A percentile compares a stretch with the other conserved stretches of the same genome.
Evolutionary conservation across 345 rosid genomes (phyloP).

Genomic region (Gossypium sturtianum): DNA sequence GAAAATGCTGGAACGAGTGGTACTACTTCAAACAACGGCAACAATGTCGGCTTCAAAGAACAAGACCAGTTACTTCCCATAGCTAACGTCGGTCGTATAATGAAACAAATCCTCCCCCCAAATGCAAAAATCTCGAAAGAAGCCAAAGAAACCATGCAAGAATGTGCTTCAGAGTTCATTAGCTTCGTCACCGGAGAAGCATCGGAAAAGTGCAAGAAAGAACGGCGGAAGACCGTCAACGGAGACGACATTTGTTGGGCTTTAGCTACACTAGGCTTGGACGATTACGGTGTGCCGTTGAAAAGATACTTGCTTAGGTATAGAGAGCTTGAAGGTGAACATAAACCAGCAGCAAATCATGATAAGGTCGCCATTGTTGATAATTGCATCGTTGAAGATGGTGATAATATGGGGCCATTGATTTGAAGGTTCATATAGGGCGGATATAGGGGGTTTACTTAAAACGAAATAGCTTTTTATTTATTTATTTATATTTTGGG

Average conservation of each 20-base stretch:
- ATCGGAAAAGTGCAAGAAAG: slow-evolving; percentile 28
- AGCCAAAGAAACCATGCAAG: slow-evolving; percentile 36
- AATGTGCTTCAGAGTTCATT: slow-evolving; percentile 33
- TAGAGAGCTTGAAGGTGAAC: slow-evolving; percentile 27
- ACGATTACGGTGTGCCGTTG: slow-evolving; percentile 18
- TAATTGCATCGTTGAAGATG: background rate
- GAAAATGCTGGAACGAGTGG: slow-evolving; percentile 20
- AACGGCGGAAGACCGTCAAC: slow-evolving; percentile 28
- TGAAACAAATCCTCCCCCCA: slow-evolving; percentile 25
- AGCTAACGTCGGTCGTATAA: slow-evolving; percentile 35
- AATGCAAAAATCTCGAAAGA: slow-evolving; percentile 34
- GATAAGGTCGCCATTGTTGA: background rate
- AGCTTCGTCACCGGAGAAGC: slow-evolving; percentile 32
- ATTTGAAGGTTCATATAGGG: background rate
- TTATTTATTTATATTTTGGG: background rate
- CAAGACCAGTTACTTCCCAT: slow-evolving; percentile 30
- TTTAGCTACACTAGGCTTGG: slow-evolving; percentile 24
- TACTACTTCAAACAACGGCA: slow-evolving; percentile 16
- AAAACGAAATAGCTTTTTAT: background rate
- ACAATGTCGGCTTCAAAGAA: slow-evolving; percentile 25
- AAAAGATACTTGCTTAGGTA: slow-evolving; percentile 21
- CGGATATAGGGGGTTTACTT: background rate
- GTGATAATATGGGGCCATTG: background rate
- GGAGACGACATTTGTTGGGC: slow-evolving; percentile 33
- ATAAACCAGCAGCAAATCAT: slow-evolving; percentile 10